Evolutionary conservation across 305 asterid species (phyloP), one percentile per base, ranked within the genome.

Genomic region (Plantago coronopus): DNA sequence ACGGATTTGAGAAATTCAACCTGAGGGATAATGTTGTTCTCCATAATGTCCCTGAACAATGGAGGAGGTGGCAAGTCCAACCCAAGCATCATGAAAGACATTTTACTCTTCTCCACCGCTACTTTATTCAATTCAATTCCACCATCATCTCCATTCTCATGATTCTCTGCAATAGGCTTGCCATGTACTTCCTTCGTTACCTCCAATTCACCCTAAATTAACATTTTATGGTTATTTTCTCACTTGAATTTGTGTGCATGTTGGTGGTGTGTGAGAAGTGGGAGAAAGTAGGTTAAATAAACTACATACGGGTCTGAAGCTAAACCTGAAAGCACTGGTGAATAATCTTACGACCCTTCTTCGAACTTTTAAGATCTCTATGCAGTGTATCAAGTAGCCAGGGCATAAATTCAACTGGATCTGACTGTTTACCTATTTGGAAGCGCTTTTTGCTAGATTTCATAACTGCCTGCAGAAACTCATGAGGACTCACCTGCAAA

Each of bases 61-160:
- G 97, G 98, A 8, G 97, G 97, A 17, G 99, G 97, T 12, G 99
- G 99, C 85, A 93, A 82, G 79, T 89, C 96, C 67, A 89, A 71
- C 38, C 96, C 99, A 61, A 93, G 99, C 99, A 89, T 93, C 65
- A 93, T 51, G 75, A 93, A 89, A 29, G 88, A 82, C 97, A 85
- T 87, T 72, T 76, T 89, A 78, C 88, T 93, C 40, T 80, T 79
- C 62, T 93, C 91, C 69, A 59, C 61, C 69, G 20, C 54, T 61
- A 50, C 58, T 19, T 77, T 76, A 72, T 29, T 72, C 57, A 44
- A 60, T 63, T 66, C 82, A 54, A 31, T 68, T 40, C 73, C 86
- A n/a, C n/a, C n/a, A 66, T 73, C 80, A 61, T 22, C 75, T 50
- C 69, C 86, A 59, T 70, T 74, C 46, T 69, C 82, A 42, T 70